These are phyloP conservation scores for Colletotrichum sojae DNA, from an alignment of 2,329 filamentous ascomycete genomes.

Conservation along the genomic window DNA sequence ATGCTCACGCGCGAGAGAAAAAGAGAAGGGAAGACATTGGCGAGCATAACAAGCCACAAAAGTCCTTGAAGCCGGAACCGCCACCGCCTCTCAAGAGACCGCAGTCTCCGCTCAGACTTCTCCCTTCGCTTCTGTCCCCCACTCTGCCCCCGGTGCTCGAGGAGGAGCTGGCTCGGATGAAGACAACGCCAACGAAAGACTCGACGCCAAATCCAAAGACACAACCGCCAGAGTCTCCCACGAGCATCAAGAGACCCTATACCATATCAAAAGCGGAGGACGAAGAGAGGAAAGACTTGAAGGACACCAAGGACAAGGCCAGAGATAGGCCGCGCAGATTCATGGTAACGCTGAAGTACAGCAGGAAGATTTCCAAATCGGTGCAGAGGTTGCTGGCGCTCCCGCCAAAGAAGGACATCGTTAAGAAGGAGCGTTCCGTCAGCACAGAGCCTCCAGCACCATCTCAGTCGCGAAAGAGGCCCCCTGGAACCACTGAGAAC, in stretches of 20 bases:
- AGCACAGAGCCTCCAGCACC: conserved; percentile 57
- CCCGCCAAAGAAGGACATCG: conserved; percentile 49
- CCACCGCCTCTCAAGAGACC: conserved; percentile 53
- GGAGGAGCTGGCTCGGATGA: conserved; percentile 57
- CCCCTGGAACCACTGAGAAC: conserved; percentile 54
- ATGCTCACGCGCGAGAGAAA: conserved; percentile 46
- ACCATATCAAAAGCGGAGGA: conserved; percentile 49
- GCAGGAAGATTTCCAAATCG: conserved; percentile 60
- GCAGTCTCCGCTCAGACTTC: conserved; percentile 54
- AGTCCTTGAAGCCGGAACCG: conserved; percentile 43
- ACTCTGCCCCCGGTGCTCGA: conserved; percentile 68
- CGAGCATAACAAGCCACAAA: conserved; percentile 27
- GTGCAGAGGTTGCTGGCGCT: conserved; percentile 63
- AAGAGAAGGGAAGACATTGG: conserved; percentile 46
- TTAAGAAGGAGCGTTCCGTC: conserved; percentile 56
- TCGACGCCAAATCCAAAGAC: conserved; percentile 41
- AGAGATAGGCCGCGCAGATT: conserved; percentile 45
- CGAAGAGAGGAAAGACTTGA: conserved; percentile 50
- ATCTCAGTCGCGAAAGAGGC: conserved; percentile 64
- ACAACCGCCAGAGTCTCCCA: conserved; percentile 51
- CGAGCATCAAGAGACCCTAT: conserved; percentile 47
- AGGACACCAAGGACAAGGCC: conserved; percentile 21
- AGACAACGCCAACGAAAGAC: conserved; percentile 48
- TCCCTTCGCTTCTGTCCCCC: conserved; percentile 69
- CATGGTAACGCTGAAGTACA: conserved; percentile 65